Evolutionary conservation across 2,329 filamentous ascomycete species (phyloP).

Genomic region (Curvularia lunata): DNA sequence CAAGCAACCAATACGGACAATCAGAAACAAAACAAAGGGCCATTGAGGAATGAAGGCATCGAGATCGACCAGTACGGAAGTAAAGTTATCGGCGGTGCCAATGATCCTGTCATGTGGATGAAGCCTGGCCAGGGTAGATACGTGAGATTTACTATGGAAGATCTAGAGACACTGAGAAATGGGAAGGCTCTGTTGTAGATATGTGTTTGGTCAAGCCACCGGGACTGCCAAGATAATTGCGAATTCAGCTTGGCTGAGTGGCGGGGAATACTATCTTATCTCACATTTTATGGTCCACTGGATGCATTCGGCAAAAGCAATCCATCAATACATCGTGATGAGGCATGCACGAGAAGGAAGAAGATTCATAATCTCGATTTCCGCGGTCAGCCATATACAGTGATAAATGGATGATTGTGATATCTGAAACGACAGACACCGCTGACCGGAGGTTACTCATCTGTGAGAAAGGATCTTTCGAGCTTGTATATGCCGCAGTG

Average conservation of each 20-base stretch:
- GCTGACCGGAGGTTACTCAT: neutral
- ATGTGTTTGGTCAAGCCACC: neutral
- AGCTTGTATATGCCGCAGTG: neutral
- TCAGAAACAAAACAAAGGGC: conserved; percentile 79
- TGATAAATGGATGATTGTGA: neutral
- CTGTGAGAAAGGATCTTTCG: neutral
- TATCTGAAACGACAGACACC: neutral
- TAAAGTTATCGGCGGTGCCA: conserved; percentile 32
- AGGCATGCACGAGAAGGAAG: too few relatives aligned
- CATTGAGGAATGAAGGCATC: conserved; percentile 69
- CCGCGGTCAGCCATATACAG: neutral
- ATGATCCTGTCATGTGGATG: conserved; percentile 39
- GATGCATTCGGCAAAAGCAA: too few relatives aligned
- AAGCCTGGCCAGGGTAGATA: conserved; percentile 33
- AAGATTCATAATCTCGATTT: neutral
- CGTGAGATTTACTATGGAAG: conserved; percentile 29
- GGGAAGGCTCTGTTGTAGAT: conserved; percentile 25
- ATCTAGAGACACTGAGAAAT: conserved; percentile 27
- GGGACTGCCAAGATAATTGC: too few relatives aligned
- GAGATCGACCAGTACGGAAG: conserved; percentile 55
- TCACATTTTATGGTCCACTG: too few relatives aligned
- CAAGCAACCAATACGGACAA: conserved; percentile 69
- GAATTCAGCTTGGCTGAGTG: too few relatives aligned
- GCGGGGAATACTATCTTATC: too few relatives aligned
- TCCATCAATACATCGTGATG: too few relatives aligned